These are phyloP conservation scores for Sporothrix schenckii DNA, from an alignment of 2,329 filamentous ascomycete genomes.

Conservation along the genomic window DNA sequence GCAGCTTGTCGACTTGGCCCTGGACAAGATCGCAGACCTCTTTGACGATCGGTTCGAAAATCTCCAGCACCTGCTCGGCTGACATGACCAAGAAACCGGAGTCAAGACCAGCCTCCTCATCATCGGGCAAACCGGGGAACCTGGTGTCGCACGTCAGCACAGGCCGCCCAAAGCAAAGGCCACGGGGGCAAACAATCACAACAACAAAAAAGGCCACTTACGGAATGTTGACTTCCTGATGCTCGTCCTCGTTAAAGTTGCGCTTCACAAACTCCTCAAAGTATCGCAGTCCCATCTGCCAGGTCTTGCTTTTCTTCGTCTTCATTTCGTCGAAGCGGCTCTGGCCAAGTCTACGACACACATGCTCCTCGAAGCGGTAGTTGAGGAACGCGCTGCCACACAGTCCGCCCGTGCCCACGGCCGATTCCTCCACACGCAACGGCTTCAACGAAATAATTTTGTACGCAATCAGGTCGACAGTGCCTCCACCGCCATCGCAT, in stretches of 20 bases:
- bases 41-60: conserved; percentile 75
- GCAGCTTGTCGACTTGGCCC: conserved; percentile 66
- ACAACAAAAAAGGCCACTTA: conserved; percentile 44
- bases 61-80: conserved; percentile 68
- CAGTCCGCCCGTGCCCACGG: conserved; percentile 75
- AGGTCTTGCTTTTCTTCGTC: conserved; percentile 74
- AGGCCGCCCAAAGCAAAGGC: neutral
- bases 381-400: conserved; percentile 81
- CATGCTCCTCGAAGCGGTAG: conserved; percentile 78
- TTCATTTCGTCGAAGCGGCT: conserved; percentile 74
- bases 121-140: conserved; percentile 74
- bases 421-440: conserved; percentile 74
- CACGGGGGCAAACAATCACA: too few relatives aligned
- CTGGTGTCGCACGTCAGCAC: conserved; percentile 40
- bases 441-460: conserved; percentile 75
- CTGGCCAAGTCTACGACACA: conserved; percentile 67
- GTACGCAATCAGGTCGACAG: conserved; percentile 78
- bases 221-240: conserved; percentile 76
- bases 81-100: conserved; percentile 76
- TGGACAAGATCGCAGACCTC: conserved; percentile 69
- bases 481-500: conserved; percentile 65
- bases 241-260: conserved; percentile 78
- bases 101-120: conserved; percentile 73
- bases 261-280: conserved; percentile 86
- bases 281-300: conserved; percentile 77